Evolutionary conservation across 495 filamentous ascomycete species (phyloP), one percentile per base, ranked within the genome.

Genomic region (Lasiosphaeria hispida): DNA sequence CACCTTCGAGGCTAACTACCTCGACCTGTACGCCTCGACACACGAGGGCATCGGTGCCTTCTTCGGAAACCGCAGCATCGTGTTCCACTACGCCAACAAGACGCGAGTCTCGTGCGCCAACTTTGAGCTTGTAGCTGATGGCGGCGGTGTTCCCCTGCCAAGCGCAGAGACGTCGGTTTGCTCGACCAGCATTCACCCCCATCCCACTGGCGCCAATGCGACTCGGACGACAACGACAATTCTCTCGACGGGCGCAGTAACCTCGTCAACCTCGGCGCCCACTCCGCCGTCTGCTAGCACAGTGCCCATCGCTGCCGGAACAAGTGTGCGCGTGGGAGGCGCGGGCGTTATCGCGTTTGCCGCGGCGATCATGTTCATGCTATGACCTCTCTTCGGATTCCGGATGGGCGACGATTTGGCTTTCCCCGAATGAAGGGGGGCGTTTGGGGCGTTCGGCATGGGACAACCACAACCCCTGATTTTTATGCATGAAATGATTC

Each of bases 61-160:
- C 78, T 83, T 96, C 63, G 90, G 89, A 51, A 88, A 92, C 76
- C 80, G 85, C 50, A 90, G 86, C 45, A 66, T 96, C 51, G 89
- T 93, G 41, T 71, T 96, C 50, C 90, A 96, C 73, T 81, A 76
- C 61, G 73, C 75, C 56, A 89, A 89, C 75, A 85, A 79, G 70
- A 89, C 84, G 0, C 83, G 87, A 57, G 79, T 91, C 62, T 77
- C 82, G 1, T 92, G 89, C 73, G 87, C 85, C 64, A 90, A 86
- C 76, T 89, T 92, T 68, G 64, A 63, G 18, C 57, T 66, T 41
- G 48, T 67, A 14, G 59, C 58, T 11, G 53, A 35, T 40, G 48
- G 55, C 50, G 63, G 45, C 23, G 51, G 34, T 38, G 51, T 33
- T 13, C 9, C 55, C 42, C 44, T 38, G 19, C 40, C 65, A 5